Base-by-base conservation (phyloP, 495 filamentous ascomycete genomes). In the Cladorrhinum samala region DNA sequence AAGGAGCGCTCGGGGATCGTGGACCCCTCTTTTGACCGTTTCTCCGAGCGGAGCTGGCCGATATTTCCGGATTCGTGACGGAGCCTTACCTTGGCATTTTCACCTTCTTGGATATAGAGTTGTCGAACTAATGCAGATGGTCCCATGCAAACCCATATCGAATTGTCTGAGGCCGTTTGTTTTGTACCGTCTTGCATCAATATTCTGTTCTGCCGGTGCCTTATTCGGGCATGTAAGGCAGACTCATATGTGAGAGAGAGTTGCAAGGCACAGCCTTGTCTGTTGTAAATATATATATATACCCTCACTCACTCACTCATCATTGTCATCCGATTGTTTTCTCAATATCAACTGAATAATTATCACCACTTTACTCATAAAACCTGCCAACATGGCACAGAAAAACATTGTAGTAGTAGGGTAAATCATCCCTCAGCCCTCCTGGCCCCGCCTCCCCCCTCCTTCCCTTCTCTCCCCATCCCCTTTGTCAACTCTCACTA, bases 391-490 rank as follows among this genome's bases (percentile, higher is more conserved):
- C 5, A 9, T 44, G 39, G 5, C 39, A 41, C 39, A 41, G n/a
- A 44, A 45, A 45, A 2, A 13, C 19, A 47, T 23, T 13, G 49
- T 23, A 33, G 50, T 54, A 47, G n/a, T 51, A 0, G 33, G 46
- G 17, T 48, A 59, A 9, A 42, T 62, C 14, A 52, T n/a, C n/a
- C n/a, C n/a, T n/a, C n/a, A n/a, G n/a, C n/a, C n/a, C n/a, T n/a
- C n/a, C n/a, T n/a, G n/a, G n/a, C n/a, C n/a, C n/a, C n/a, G 46
- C 13, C 55, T 61, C 18, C 18, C 55, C 9, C 52, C 52, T 52
- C 56, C 19, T 16, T 23, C 30, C 25, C 14, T 19, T 4, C 42
- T 18, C 27, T 16, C 17, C 46, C 18, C 40, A 1, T 23, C 27
- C 46, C 17, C 30, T n/a, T 37, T 11, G 16, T 20, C 5, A 2